Base-by-base conservation (phyloP, 2,329 filamentous ascomycete species). In the Cladosporium halotolerans region DNA sequence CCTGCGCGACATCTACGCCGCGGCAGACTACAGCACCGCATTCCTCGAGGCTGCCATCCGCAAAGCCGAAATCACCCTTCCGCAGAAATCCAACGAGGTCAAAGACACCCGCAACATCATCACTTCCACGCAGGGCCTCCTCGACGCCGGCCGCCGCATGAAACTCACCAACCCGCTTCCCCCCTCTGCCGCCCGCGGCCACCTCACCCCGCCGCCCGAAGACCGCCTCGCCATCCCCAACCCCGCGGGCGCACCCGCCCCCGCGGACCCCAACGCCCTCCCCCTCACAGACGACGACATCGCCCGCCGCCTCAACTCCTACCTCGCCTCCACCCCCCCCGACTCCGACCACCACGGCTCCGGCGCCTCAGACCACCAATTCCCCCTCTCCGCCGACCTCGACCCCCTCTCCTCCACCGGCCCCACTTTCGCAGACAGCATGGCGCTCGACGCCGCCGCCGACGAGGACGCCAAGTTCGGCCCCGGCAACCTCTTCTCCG, bases 21-120 rank as follows among this genome's bases (percentile, higher is more conserved):
- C 91, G 0, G 92, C 92, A n/a, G 91, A 96, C 69, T 96, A 93
- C 63, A 90, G 89, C n/a, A 92, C 88, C 1, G 88, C 88, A 2
- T 96, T 96, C 74, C 78, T 96, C n/a, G 89, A 95, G 67, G 89
- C 90, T 1, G 89, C 90, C 1, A 86, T 96, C 58, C 84, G 88
- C 57, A 95, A 95, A 73, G 89, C 89, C 8, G 84, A 88, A 53
- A 90, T 93, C 57, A 83, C 88, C 53, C 76, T 89, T 38, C 80
- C 79, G 2, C 64, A 66, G 49, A 65, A 63, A 49, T 43, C 62
- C 31, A 60, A 63, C 36, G 62, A 67, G 50, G 52, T 66, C 42
- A 65, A 64, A 45, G 62, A 66, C 53, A 60, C 62, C 11, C 56
- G 62, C 39, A 61, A 62, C 47, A 58, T 68, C 38, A 69, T 73